Evolutionary conservation across 805 yeast genomes (phyloP), one percentile per base, ranked within the genome.

Genomic region (Yarrowia deformans): DNA sequence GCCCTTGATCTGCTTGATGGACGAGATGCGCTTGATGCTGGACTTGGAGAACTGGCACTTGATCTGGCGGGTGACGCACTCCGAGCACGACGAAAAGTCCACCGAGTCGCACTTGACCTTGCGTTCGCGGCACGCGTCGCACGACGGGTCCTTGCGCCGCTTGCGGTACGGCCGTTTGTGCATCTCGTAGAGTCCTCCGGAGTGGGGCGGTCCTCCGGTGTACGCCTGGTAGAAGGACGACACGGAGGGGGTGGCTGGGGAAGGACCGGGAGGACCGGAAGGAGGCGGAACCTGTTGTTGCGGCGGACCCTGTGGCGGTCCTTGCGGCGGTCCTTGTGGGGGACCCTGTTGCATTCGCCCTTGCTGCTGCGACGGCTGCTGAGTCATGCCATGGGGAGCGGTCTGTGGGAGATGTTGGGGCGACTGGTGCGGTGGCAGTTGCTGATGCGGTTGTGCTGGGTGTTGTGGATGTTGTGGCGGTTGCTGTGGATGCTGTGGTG

Each of bases 101-200:
- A 76, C 71, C 19, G 77, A 76, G 64, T 75, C 77, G 73, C 77
- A 75, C 68, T 75, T 75, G 66, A 75, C 77, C 61, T 75, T 75
- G 23, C 77, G 71, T 58, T 75, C 77, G 32, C 77, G 71, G 55
- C 77, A 75, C 40, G 77, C 75, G 50, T 75, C 77, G 70, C 77
- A 75, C 12, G 77, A 75, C 12, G 77, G 77, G 61, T 75, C 75
- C 48, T 75, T 75, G 16, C 77, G 67, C 37, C 77, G 74, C 54
- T 74, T 76, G 14, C 77, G 72, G 49, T 75, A 73, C 34, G 75
- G 73, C 8, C 77, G 69, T 23, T 72, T 67, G 66, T 63, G 55
- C 43, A 40, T 66, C 29, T 48, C 56, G 46, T 48, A 37, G 13
- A 37, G 48, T 3, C 56, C 56, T 8, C 55, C 56, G 9, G 68